Evolutionary conservation across 2,329 filamentous ascomycete species (phyloP).

Genomic region (Talaromyces sp.): DNA sequence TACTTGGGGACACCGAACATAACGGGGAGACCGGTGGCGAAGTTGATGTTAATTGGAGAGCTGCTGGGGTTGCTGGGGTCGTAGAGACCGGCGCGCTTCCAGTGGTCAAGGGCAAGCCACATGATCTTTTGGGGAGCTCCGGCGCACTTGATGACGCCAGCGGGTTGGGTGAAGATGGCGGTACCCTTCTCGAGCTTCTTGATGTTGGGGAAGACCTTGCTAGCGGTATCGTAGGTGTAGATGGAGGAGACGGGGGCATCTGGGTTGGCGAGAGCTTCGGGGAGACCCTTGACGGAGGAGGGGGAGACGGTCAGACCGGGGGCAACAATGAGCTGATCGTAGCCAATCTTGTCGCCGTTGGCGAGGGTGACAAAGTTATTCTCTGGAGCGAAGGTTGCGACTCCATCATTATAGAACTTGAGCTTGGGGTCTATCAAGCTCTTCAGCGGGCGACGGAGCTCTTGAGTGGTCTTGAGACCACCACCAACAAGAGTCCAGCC

Average conservation of each 20-base stretch:
- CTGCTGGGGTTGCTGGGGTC: slow-evolving; percentile 39
- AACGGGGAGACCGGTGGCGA: slow-evolving; percentile 57
- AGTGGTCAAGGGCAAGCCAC: slow-evolving; percentile 64
- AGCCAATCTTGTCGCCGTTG: slow-evolving; percentile 60
- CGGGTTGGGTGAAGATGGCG: slow-evolving; percentile 64
- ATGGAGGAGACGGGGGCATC: slow-evolving; percentile 58
- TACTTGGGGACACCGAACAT: slow-evolving; percentile 68
- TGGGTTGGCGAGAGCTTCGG: slow-evolving; percentile 57
- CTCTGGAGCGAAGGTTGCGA: slow-evolving; percentile 57
- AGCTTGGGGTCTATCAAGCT: slow-evolving; percentile 62
- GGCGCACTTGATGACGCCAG: slow-evolving; percentile 63
- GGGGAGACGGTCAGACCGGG: slow-evolving; percentile 60
- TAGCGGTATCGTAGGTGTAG: slow-evolving; percentile 59
- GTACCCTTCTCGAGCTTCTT: slow-evolving; percentile 52
- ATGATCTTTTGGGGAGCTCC: slow-evolving; percentile 65
- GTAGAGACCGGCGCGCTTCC: slow-evolving; percentile 59
- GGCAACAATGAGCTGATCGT: slow-evolving; percentile 67
- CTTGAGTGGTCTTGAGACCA: slow-evolving; percentile 65
- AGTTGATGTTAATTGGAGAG: slow-evolving; percentile 56
- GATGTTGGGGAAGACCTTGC: slow-evolving; percentile 57
- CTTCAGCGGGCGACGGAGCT: slow-evolving; percentile 56
- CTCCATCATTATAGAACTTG: slow-evolving; percentile 60
- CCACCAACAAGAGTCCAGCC: slow-evolving; percentile 71
- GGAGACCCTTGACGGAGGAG: slow-evolving; percentile 57
- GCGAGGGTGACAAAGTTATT: slow-evolving; percentile 59